Percentiles rank a stretch among this genome's conserved stretches.
Conservation (phyloP, 495 filamentous ascomycete species). For the Penicillium antarcticum region DNA sequence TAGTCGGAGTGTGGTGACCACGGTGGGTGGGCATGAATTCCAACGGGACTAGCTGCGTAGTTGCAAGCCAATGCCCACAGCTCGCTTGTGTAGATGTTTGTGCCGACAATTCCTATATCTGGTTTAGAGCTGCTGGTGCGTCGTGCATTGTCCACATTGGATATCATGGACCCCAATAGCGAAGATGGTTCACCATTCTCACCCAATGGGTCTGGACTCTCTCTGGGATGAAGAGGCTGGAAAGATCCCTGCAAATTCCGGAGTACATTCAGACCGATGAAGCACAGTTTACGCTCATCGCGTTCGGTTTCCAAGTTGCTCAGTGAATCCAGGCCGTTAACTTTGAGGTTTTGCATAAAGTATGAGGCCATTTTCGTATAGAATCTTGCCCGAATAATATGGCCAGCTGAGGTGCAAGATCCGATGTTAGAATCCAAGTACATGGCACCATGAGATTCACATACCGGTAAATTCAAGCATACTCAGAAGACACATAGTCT, state of each 20-base stretch:
- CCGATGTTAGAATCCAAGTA: neutral
- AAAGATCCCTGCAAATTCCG: conserved; percentile 31
- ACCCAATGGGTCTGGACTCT: neutral
- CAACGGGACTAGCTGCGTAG: conserved; percentile 33
- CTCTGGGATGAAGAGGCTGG: conserved; percentile 6
- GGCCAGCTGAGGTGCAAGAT: conserved; percentile 20
- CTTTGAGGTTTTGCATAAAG: conserved; percentile 31
- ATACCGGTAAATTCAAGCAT: conserved; percentile 42
- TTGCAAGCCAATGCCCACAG: conserved; percentile 39
- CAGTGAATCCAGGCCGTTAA: conserved; percentile 16
- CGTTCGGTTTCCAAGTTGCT: conserved; percentile 22
- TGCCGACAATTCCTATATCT: conserved; percentile 36
- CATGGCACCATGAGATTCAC: neutral
- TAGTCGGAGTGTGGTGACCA: conserved; percentile 45
- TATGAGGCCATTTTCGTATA: conserved; percentile 34
- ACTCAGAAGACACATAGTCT: conserved; percentile 38
- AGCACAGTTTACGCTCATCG: conserved; percentile 37
- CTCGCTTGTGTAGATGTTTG: conserved; percentile 33
- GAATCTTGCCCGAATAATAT: conserved; percentile 35
- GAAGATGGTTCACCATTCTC: neutral
- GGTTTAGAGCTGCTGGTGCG: conserved; percentile 13
- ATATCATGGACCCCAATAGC: conserved; percentile 2
- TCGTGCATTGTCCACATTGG: neutral
- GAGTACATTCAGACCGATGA: conserved; percentile 37
- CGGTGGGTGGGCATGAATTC: conserved; percentile 28